Percentiles rank a stretch among this genome's conserved stretches.
phyloP scores from a whole-genome alignment of 305 asterid genomes.

The Striga hermonthica region DNA sequence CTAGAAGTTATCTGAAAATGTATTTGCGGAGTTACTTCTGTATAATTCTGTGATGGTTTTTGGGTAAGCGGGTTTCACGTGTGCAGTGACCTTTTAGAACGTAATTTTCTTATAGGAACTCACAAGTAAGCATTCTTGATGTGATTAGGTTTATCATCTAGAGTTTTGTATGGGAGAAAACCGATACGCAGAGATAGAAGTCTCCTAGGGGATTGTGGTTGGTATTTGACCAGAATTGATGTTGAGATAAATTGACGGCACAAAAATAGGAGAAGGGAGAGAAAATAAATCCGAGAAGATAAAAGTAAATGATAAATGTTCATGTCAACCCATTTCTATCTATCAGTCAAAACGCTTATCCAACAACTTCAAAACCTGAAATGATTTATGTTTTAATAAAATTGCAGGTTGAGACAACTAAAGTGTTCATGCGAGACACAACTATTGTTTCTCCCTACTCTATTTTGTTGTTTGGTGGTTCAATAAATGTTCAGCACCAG shows the following conservation, averaged over 20 bases:
- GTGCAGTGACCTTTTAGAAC: constrained; percentile 1
- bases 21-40: constrained; percentile 5
- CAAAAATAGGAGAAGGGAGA: too few relatives aligned
- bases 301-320: too few relatives aligned
- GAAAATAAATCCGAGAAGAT: too few relatives aligned
- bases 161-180: constrained; percentile 2
- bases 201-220: neutral
- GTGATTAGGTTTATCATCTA: neutral
- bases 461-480: constrained; percentile 89
- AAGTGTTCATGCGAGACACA: constrained; percentile 82
- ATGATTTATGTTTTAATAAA: neutral
- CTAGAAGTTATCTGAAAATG: neutral
- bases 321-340: too few relatives aligned
- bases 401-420: constrained; percentile 89
- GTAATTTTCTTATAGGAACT: neutral
- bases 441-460: constrained; percentile 86
- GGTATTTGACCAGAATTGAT: neutral
- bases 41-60: constrained; percentile 3
- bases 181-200: constrained; percentile 7
- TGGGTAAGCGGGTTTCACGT: constrained; percentile 7
- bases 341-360: too few relatives aligned
- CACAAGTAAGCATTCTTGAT: neutral
- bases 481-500: constrained; percentile 86
- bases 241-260: neutral
- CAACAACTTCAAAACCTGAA: too few relatives aligned